Evolutionary conservation across 257 asterid species (phyloP), one percentile per base, ranked within the genome.

Genomic region (Ajuga chamaepitys): DNA sequence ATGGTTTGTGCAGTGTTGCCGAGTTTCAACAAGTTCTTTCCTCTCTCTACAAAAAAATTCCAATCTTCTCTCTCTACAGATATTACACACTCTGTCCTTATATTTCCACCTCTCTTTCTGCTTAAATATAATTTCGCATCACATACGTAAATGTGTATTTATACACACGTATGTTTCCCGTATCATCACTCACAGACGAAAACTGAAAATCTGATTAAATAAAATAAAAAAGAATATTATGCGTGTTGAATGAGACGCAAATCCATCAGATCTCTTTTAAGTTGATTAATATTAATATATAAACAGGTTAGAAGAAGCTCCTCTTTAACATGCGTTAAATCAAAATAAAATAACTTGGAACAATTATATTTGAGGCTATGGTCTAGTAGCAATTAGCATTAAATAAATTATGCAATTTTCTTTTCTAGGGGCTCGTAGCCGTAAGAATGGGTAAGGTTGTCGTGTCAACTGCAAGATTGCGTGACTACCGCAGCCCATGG

Each of bases 1-100:
- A 77, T 77, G 79, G 74, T 53, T 68, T 72, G 64, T 58, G 75
- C 75, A 64, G 77, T 68, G 69, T 11, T 54, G 37, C 69, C 68
- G 74, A 69, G 74, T 78, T 74, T 78, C 80, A 74, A 70, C 60
- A 68, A 68, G 44, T 67, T 70, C 32, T 47, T 62, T 59, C 38
- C 9, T 61, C 54, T 72, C 30, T 68, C 51, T 21, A 24, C 3
- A n/a, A 38, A 47, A 58, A 25, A 45, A 44, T 17, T 62, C n/a
- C 30, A 57, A 25, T 41, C 17, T 58, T 63, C 21, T 51, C 32
- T 40, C 12, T 42, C 58, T 75, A 59, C 76, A 74, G 79, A 74
- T 74, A 67, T 68, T 68, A 37, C 74, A 35, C 62, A 40, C 21
- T 62, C 62, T 62, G 67, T 68, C 71, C 57, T 45, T 74, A 34